phyloP scores from a whole-genome alignment of 1,284 basidiomycete genomes.

The Vanrija sp. region DNA sequence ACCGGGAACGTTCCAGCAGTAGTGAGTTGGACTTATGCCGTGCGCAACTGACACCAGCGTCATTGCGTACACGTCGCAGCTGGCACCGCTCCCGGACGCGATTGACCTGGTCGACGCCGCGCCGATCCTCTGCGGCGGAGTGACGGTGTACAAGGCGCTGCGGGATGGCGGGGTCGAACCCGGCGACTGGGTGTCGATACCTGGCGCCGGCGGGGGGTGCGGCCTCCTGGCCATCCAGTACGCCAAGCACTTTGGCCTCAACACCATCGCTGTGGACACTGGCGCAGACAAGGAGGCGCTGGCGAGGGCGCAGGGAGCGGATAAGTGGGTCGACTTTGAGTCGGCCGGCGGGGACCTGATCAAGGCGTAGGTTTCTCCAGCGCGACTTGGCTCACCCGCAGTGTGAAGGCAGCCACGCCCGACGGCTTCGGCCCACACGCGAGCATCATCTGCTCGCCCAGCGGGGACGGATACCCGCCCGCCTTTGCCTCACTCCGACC shows the following conservation, averaged over 20 bases:
- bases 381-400: neutral
- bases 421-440: constrained; percentile 71
- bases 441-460: constrained; percentile 55
- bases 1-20: constrained; percentile 60
- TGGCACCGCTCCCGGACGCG: constrained; percentile 68
- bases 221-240: constrained; percentile 64
- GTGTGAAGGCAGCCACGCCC: constrained; percentile 55
- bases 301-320: constrained; percentile 63
- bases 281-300: constrained; percentile 70
- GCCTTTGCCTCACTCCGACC: too few species aligned
- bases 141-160: constrained; percentile 65
- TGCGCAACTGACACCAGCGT: neutral
- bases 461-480: constrained; percentile 41
- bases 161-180: constrained; percentile 63
- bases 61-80: constrained; percentile 57
- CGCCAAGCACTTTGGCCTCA: constrained; percentile 66
- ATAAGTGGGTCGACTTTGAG: constrained; percentile 74
- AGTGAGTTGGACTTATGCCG: neutral
- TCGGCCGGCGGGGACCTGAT: constrained; percentile 22
- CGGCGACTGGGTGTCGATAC: constrained; percentile 75
- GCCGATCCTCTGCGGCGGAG: constrained; percentile 71
- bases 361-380: neutral
- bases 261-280: constrained; percentile 71
- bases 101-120: constrained; percentile 68
- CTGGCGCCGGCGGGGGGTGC: constrained; percentile 49